Evolutionary conservation across 179 eudicot genomes (phyloP).

Genomic region (Spergularia azorica): DNA sequence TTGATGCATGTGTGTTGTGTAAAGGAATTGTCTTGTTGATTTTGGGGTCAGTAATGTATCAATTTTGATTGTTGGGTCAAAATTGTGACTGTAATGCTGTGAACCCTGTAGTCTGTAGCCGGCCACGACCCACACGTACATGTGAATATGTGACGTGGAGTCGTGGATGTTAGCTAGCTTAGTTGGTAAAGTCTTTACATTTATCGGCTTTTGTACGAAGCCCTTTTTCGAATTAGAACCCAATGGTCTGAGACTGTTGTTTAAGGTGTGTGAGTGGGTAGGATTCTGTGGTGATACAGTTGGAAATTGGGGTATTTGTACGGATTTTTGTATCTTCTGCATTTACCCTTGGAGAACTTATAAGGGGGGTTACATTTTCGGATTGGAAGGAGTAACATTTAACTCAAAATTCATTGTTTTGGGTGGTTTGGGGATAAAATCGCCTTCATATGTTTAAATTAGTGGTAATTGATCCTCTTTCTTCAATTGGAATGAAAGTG

Average conservation of each 20-base stretch:
- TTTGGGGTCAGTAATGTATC: not conserved
- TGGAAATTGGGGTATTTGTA: not conserved
- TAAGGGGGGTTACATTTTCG: not conserved
- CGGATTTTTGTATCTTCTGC: not conserved
- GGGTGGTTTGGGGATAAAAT: not conserved
- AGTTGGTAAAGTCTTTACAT: not conserved
- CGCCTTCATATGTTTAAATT: too few species aligned
- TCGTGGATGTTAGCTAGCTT: not conserved
- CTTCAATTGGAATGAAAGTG: too few species aligned
- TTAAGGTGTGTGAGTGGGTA: too few species aligned
- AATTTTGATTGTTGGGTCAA: conserved; percentile 11
- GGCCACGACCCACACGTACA: not conserved
- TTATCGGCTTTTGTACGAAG: not conserved
- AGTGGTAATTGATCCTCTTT: too few species aligned
- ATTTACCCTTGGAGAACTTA: not conserved
- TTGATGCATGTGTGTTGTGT: not conserved
- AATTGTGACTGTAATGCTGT: not conserved
- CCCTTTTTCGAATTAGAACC: not conserved
- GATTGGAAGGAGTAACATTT: not conserved
- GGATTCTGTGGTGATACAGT: not conserved
- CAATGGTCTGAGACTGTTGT: not conserved
- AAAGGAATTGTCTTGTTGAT: not conserved
- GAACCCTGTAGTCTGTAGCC: not conserved
- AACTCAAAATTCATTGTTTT: not conserved
- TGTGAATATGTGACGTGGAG: not conserved